Base-by-base conservation (phyloP, 768 basidiomycete genomes). In the Leccinellum rugosiceps region DNA sequence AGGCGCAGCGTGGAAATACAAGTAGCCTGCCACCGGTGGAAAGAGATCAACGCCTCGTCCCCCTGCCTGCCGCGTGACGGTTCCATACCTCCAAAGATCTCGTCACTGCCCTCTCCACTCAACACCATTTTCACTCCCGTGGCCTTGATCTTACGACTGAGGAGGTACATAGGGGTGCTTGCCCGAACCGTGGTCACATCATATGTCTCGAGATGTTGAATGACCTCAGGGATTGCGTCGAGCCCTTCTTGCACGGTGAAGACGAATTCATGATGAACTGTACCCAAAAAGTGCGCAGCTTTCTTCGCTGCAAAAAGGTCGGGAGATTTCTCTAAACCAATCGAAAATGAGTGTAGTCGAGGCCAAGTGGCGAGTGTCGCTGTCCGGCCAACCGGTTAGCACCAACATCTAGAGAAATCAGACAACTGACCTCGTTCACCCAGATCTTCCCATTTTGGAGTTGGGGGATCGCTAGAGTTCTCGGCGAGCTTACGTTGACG, bases 41-140 rank as follows among this genome's bases (percentile, higher is more conserved):
- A 26, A 30, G 19, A 46, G 31, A 61, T 65, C 55, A 62, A 58
- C 13, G 50, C n/a, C 50, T 35, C 38, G n/a, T 13, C 13, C 31
- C 9, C 2, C 35, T n/a, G 35, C 8, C 9, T 38, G 8, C n/a
- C 17, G 35, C 17, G 17, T 38, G 35, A 38, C 35, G 17, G 17
- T 38, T 38, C 35, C 35, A 4, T 69, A 91, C 94, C 95, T 77
- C 96, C 96, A 35, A 98, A 84, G 59, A 98, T 94, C 75, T 99
- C 97, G 66, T 99, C 97, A 61, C 91, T 93, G 38, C 97, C 97
- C 75, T 99, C 97, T 17, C 97, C 97, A 62, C 90, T 92, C 34
- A 98, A 80, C 14, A 99, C 97, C 97, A 99, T 99, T 78, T 99
- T 99, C 53, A 99, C 97, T 58, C 97, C 97, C 91, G 94, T 98